Base-by-base conservation (phyloP, 495 filamentous ascomycete species). In the Hypoxylon fragiforme region DNA sequence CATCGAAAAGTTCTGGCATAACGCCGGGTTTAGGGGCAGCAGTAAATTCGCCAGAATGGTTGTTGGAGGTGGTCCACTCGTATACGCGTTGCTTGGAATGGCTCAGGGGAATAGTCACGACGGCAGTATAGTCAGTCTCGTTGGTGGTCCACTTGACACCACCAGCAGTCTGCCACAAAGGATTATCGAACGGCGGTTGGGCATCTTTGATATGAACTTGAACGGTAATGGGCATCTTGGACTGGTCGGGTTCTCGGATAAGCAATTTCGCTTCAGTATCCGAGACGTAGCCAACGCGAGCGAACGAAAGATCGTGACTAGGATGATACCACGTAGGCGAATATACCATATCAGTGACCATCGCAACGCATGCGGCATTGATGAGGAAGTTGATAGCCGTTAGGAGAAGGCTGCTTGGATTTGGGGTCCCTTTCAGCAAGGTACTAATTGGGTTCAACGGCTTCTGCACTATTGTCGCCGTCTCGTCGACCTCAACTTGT, bases 201-300 rank as follows among this genome's bases (percentile, higher is more conserved):
- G 72, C 68, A 52, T 80, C 72, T 59, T 77, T 75, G 50, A 79
- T 57, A 42, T 72, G 72, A 38, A 81, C 69, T 30, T 79, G 86
- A 4, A 96, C 74, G 1, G 76, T 83, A 14, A 97, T 67, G 1
- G 92, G 92, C 57, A 94, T 75, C 54, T 86, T 84, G n/a, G 77
- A 65, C 41, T 75, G 68, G 52, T 95, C 79, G 0, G 92, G 90
- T 73, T 97, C 94, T 28, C 94, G 81, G 24, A 97, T 77, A 30
- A 98, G 73, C 30, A 98, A 69, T 47, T 83, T 91, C 12, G 94
- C 94, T 13, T 83, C 87, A 2, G 77, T 84, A 2, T 88, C 81
- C 1, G 91, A 94, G 18, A 97, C 85, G 67, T 92, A 90, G 11
- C 94, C 94, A 22, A 95, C 73, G 11, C 92, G 79, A 13, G 85